These are phyloP conservation scores for Zygoascus flipseniorum DNA, from an alignment of 805 yeast genomes.

Conservation along the genomic window DNA sequence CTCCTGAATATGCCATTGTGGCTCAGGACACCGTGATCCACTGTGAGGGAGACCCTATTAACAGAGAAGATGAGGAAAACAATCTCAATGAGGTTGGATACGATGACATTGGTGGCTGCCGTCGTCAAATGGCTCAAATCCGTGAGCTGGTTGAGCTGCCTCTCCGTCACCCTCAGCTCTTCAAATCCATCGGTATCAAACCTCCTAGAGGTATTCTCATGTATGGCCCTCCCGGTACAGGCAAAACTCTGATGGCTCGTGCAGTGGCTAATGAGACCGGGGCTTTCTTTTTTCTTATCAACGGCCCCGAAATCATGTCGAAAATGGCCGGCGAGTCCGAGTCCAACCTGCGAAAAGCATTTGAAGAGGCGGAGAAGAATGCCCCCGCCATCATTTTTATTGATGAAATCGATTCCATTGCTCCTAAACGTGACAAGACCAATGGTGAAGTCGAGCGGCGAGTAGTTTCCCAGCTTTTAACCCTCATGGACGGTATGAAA, in stretches of 20 bases:
- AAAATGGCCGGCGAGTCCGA: constrained; percentile 99
- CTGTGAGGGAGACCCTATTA: constrained; percentile 98
- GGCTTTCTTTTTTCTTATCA: constrained; percentile 94
- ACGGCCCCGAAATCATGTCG: constrained; percentile 99
- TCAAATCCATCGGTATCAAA: constrained; percentile 96
- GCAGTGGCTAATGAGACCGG: constrained; percentile 99
- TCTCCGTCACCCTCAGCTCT: constrained; percentile 94
- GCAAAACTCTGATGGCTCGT: constrained; percentile 98
- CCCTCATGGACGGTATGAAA: constrained; percentile 99
- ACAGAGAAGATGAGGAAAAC: constrained; percentile 96
- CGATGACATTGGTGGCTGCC: constrained; percentile 98
- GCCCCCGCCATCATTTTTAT: constrained; percentile 97
- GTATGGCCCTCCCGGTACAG: constrained; percentile 99
- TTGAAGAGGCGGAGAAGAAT: constrained; percentile 98
- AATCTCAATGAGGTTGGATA: constrained; percentile 95
- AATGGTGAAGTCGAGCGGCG: constrained; percentile 99
- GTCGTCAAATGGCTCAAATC: constrained; percentile 99
- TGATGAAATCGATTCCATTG: constrained; percentile 97
- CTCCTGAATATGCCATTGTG: constrained; percentile 93
- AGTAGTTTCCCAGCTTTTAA: constrained; percentile 94
- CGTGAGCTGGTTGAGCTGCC: constrained; percentile 98
- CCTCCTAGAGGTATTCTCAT: constrained; percentile 94
- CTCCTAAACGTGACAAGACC: constrained; percentile 99
- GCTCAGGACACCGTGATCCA: constrained; percentile 98
- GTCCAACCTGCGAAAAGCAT: constrained; percentile 93